A percentile compares a stretch with the other conserved stretches of the same genome.
Conservation (phyloP, 148 eudicot species). For the Hydrangea macrophylla region DNA sequence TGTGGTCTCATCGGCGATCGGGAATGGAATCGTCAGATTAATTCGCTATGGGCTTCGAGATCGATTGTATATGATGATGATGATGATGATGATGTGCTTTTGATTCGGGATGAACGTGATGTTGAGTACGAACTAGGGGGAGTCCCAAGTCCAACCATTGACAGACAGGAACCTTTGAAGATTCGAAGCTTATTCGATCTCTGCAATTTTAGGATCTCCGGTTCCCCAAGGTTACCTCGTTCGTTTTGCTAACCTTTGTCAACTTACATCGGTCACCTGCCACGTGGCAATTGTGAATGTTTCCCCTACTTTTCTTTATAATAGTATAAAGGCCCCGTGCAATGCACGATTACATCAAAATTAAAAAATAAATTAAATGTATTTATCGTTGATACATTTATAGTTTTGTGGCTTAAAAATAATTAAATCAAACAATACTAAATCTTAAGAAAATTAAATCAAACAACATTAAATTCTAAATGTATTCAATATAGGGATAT, state of each 20-base stretch:
- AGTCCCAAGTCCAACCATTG: background rate
- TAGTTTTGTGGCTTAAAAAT: too few relatives aligned
- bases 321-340: too few relatives aligned
- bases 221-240: background rate
- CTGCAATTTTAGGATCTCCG: conserved; percentile 11
- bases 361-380: too few relatives aligned
- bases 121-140: background rate
- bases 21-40: background rate
- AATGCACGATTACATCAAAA: too few relatives aligned
- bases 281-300: too few relatives aligned
- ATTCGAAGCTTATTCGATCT: conserved; percentile 16
- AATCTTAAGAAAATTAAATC: too few relatives aligned
- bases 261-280: too few relatives aligned
- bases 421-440: too few relatives aligned
- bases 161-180: background rate
- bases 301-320: too few relatives aligned
- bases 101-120: background rate
- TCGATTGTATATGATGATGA: background rate
- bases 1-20: conserved; percentile 10
- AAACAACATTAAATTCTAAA: too few relatives aligned
- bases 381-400: too few relatives aligned
- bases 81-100: background rate
- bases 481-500: too few relatives aligned
- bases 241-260: background rate
- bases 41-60: background rate